Conservation (phyloP, 2,329 filamentous ascomycete species). For the Alternaria metachromatica region DNA sequence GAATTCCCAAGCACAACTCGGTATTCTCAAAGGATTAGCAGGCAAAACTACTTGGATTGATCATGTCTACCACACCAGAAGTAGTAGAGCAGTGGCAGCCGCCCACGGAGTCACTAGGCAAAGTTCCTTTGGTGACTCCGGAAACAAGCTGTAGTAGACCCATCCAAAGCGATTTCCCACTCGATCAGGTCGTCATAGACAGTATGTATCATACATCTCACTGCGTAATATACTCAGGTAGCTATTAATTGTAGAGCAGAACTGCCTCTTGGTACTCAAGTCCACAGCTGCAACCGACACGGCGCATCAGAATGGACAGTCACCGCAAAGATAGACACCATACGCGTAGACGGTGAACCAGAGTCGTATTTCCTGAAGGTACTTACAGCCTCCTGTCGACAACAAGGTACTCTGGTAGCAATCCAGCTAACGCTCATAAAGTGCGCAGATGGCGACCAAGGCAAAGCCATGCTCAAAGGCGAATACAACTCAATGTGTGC, state of each 20-base stretch:
- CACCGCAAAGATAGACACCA: background rate
- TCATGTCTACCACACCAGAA: background rate
- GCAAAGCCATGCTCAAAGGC: background rate
- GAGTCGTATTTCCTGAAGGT: background rate
- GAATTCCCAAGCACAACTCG: background rate
- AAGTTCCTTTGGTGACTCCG: background rate
- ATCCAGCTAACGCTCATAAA: background rate
- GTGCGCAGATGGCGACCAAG: background rate
- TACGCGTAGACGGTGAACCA: fast-evolving
- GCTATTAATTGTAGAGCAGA: background rate
- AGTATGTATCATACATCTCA: background rate
- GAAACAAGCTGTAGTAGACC: background rate
- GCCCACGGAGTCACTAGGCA: background rate
- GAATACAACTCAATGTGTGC: background rate
- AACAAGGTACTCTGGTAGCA: background rate
- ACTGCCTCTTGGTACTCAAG: background rate
- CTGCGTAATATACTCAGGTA: background rate
- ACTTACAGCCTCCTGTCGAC: background rate
- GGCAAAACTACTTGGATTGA: background rate
- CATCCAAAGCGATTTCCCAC: background rate
- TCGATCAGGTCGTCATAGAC: background rate
- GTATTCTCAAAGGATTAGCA: background rate
- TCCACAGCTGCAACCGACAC: background rate
- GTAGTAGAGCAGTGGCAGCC: background rate
- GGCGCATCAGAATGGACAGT: background rate